Percentiles rank a stretch among this genome's conserved stretches.
Conservation (phyloP, 2,329 filamentous ascomycete genomes). For the Sclerotinia sclerotiorum region DNA sequence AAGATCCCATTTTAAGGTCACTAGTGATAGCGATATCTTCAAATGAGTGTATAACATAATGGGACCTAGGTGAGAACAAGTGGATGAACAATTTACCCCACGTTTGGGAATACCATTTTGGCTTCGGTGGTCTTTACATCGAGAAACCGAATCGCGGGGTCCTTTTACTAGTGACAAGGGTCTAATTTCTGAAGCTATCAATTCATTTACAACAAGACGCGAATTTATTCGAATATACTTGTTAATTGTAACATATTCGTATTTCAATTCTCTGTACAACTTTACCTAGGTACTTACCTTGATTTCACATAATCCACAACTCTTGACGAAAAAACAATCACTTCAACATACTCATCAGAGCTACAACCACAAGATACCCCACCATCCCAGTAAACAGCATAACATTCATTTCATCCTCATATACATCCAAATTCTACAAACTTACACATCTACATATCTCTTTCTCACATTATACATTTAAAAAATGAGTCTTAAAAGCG, state of each 20-base stretch:
- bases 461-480: neutral
- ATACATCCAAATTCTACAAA: neutral
- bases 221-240: neutral
- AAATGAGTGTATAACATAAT: neutral
- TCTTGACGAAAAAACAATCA: neutral
- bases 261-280: neutral
- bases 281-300: too few species aligned
- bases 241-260: neutral
- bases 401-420: neutral
- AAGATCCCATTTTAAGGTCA: neutral
- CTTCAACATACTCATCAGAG: neutral
- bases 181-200: neutral
- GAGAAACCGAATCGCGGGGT: constrained; percentile 33
- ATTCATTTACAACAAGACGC: neutral
- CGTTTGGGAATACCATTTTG: neutral
- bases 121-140: constrained; percentile 27
- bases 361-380: neutral
- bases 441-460: neutral
- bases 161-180: constrained; percentile 15
- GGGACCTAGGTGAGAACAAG: neutral
- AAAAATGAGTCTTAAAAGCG: constrained; percentile 1
- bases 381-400: neutral
- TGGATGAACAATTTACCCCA: constrained; percentile 17
- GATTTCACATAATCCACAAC: neutral
- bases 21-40: too few species aligned